Conservation (phyloP, 1,284 basidiomycete genomes). For the Cryptococcus hybrid region DNA sequence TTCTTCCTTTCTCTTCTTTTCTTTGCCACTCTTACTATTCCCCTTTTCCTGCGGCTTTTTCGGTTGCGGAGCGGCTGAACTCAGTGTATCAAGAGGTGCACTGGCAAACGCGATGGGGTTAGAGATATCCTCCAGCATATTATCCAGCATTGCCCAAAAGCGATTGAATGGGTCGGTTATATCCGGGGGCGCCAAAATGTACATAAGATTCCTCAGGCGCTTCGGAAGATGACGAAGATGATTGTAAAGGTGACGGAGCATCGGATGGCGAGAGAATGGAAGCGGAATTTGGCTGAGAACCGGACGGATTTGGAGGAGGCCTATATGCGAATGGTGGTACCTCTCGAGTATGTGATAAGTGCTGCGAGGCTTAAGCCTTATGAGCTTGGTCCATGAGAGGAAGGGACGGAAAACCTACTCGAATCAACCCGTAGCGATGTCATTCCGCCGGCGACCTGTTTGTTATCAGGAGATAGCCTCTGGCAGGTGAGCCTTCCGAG, state of each 20-base stretch:
- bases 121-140: conserved; percentile 47
- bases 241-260: conserved; percentile 31
- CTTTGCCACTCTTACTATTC: conserved; percentile 1
- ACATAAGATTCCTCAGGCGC: conserved; percentile 31
- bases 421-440: too few relatives aligned
- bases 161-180: conserved; percentile 46
- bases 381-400: too few relatives aligned
- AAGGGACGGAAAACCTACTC: too few relatives aligned
- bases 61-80: background rate
- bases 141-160: conserved; percentile 52
- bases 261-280: background rate
- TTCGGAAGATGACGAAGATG: conserved; percentile 36
- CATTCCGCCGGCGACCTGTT: too few relatives aligned
- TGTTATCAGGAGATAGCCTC: too few relatives aligned
- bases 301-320: conserved; percentile 9
- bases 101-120: conserved; percentile 48
- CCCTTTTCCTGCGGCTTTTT: conserved; percentile 3
- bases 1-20: conserved; percentile 8
- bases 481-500: too few relatives aligned
- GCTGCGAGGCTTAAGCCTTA: too few relatives aligned
- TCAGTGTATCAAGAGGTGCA: conserved; percentile 24
- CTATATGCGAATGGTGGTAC: conserved; percentile 39
- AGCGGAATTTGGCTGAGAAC: background rate
- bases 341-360: conserved; percentile 4
- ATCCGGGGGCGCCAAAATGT: conserved; percentile 36